Evolutionary conservation across 2,329 filamentous ascomycete genomes (phyloP).

Genomic region (Epichloe coenophiala): DNA sequence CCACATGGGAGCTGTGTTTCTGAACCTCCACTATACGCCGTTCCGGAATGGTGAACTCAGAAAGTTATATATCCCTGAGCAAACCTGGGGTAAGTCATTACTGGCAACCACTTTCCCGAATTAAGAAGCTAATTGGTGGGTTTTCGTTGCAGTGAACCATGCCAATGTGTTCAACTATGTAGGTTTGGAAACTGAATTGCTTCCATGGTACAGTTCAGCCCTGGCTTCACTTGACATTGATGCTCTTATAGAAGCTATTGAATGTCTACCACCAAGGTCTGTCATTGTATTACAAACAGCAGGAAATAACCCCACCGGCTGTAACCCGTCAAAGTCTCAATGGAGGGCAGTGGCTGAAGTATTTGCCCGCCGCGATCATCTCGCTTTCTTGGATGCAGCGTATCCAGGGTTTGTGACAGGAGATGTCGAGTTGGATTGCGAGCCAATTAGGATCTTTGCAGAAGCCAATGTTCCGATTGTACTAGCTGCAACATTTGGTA

Average conservation of each 20-base stretch:
- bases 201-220: not conserved
- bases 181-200: not conserved
- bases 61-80: not conserved
- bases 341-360: not conserved
- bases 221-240: not conserved
- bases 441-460: not conserved
- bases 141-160: not conserved
- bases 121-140: not conserved
- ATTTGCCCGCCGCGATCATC: not conserved
- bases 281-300: not conserved
- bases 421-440: not conserved
- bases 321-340: not conserved
- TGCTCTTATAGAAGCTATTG: not conserved
- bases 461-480: not conserved
- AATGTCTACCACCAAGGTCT: not conserved
- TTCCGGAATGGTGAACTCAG: not conserved
- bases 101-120: not conserved
- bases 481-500: not conserved
- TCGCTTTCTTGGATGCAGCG: not conserved
- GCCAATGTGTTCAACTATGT: not conserved
- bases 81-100: not conserved
- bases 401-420: not conserved
- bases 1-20: not conserved
- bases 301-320: not conserved
- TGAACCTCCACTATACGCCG: not conserved